Evolutionary conservation across 2,329 filamentous ascomycete genomes (phyloP).

Genomic region (Colletotrichum sansevieriae): DNA sequence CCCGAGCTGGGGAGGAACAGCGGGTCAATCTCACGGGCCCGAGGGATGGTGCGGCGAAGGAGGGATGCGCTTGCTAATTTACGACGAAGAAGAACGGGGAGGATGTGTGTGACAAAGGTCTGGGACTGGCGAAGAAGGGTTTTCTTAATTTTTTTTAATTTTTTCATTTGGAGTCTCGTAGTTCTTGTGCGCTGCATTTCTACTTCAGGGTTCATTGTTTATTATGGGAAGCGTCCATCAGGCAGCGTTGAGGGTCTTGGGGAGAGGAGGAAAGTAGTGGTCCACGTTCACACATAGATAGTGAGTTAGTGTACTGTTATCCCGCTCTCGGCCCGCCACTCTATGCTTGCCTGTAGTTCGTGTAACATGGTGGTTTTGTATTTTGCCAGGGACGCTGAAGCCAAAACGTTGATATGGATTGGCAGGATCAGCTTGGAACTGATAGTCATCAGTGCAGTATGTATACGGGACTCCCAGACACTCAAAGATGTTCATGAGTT

Average conservation of each 20-base stretch:
- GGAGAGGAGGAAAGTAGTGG: slow-evolving; percentile 12
- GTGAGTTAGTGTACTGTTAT: slow-evolving; percentile 6
- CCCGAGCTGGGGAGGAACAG: slow-evolving; percentile 71
- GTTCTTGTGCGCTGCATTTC: slow-evolving; percentile 40
- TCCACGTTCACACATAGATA: slow-evolving; percentile 6
- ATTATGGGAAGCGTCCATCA: slow-evolving; percentile 40
- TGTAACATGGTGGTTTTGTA: slow-evolving; percentile 35
- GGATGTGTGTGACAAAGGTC: slow-evolving; percentile 5
- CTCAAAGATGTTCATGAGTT: slow-evolving; percentile 20
- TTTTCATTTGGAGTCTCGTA: slow-evolving; percentile 32
- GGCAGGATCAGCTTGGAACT: slow-evolving; percentile 28
- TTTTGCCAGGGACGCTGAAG: slow-evolving; percentile 19
- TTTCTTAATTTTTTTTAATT: slow-evolving; percentile 9
- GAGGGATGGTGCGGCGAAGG: slow-evolving; percentile 82
- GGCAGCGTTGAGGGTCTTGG: slow-evolving; percentile 22
- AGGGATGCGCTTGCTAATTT: slow-evolving; percentile 86
- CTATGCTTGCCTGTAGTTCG: slow-evolving; percentile 26
- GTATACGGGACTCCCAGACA: slow-evolving; percentile 35
- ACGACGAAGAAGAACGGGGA: slow-evolving; percentile 16
- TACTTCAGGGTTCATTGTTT: slow-evolving; percentile 30
- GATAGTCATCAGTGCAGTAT: slow-evolving; percentile 29
- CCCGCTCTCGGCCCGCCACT: background rate
- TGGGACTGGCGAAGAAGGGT: slow-evolving; percentile 32
- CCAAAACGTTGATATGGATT: slow-evolving; percentile 29
- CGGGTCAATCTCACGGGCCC: slow-evolving; percentile 86